Evolutionary conservation across 2,329 filamentous ascomycete species (phyloP), one percentile per base, ranked within the genome.

Genomic region (Botryotinia narcissicola): DNA sequence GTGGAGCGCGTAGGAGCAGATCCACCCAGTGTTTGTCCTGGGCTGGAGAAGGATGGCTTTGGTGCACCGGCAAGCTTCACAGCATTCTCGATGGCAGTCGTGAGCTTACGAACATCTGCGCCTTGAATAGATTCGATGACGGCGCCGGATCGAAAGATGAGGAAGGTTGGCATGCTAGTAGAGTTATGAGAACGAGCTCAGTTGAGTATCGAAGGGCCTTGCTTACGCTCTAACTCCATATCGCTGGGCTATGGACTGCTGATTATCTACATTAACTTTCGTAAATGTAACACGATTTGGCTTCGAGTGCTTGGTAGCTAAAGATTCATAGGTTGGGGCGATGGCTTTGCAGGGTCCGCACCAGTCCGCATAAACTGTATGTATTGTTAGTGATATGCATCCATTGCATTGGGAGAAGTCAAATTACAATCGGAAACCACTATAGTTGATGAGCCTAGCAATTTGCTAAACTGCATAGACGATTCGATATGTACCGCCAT

Each of bases 301-400:
- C 77, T 94, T 91, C 67, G 94, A 91, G 80, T 96, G 89, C 82
- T 95, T 92, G 74, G 87, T 86, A 66, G 94, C 89, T 74, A 98
- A 90, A 79, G 91, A 90, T 81, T 97, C 93, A 83, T 97, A 98
- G 73, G 93, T 89, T 32, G 95, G 95, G 68, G 93, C 93, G 77
- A 98, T 97, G 81, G 92, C 89, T 84, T 97, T 97, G 88, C 95
- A 98, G 80, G 95, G 94, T 73, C 92, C 92, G 83, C 94, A 98
- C 93, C 94, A 97, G 84, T 97, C 93, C 82, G 95, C 95, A 81
- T 96, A 97, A 87, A 98, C 94, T 97, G 79, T 25, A 32, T 35
- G 78, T 59, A 40, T 42, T 57, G 51, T 72, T 40, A 72, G 63
- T 60, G 35, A 57, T 40, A 25, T 63, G 72, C 37, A 67, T 70